Base-by-base conservation (phyloP, 2,329 filamentous ascomycete genomes). In the Talaromyces sp. region DNA sequence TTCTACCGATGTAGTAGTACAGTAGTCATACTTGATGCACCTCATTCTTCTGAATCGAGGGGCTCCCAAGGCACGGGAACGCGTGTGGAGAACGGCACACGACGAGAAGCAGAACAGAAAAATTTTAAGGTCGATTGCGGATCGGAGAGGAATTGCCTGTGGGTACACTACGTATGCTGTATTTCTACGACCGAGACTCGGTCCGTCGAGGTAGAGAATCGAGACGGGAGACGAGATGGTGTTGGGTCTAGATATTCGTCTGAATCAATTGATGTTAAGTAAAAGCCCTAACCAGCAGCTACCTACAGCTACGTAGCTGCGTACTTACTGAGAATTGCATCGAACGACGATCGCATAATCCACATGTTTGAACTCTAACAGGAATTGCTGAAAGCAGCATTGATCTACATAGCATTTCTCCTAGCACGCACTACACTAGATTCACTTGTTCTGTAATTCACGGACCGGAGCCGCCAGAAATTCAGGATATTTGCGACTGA, bases 361-460 rank as follows among this genome's bases (percentile, higher is more conserved):
- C 56, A 59, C 56, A 43, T 45, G 56, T 59, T 59, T 31, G 56
- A 59, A 59, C 37, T 59, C 24, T 59, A 59, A 43, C 22, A 59
- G 56, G 31, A 59, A 41, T 59, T 43, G 37, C 39, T 45, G 22
- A 45, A 59, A 31, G 10, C 14, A 59, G 37, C 39, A 45, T 11
- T 59, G 56, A 59, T 59, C 56, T 27, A 39, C 56, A 59, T 59
- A 9, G 49, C 24, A 59, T 27, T 41, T 59, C 27, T 59, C 37
- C 37, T 45, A 59, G 39, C 56, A 56, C 56, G 56, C 14, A 41
- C 11, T 24, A 27, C 13, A 31, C 27, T 1, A 31, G 27, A 31
- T 5, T 31, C 7, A 31, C 27, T 31, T 7, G 27, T 6, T 6
- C 7, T 31, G 27, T 1, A 33, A 16, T 8, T 10, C 2, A 31